These are phyloP conservation scores for Lupinus albus DNA, from an alignment of 306 rosid genomes.

Conservation along the genomic window DNA sequence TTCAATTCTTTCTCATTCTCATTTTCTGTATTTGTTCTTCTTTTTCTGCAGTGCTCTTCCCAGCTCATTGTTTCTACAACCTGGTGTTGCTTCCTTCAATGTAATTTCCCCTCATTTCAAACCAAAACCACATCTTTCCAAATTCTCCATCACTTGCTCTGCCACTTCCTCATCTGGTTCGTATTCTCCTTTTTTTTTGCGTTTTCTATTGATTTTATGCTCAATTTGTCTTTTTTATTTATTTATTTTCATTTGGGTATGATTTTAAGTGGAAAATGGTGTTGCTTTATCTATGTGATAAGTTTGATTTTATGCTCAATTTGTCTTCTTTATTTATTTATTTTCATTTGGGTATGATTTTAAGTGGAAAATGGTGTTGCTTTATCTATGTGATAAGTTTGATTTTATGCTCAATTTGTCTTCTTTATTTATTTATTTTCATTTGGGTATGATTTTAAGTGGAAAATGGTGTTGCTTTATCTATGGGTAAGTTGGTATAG, in stretches of 20 bases:
- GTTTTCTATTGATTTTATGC: conserved; percentile 6
- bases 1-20: too few species aligned
- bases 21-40: too few species aligned
- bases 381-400: conserved; percentile 18
- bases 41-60: conserved; percentile 46
- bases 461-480: conserved; percentile 26
- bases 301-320: neutral
- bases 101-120: conserved; percentile 44
- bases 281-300: conserved; percentile 21
- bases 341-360: conserved; percentile 1
- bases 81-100: conserved; percentile 24
- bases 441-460: neutral
- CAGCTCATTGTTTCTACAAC: conserved; percentile 56
- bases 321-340: too few species aligned
- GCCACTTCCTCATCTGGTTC: conserved; percentile 64
- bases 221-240: too few species aligned
- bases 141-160: conserved; percentile 58
- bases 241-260: neutral
- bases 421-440: too few species aligned
- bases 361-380: conserved; percentile 16
- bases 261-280: conserved; percentile 20
- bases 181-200: conserved; percentile 6
- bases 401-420: neutral
- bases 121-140: conserved; percentile 36
- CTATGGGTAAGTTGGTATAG: neutral